phyloP scores from a whole-genome alignment of 169 alveolate species.

The Plasmodium gonderi region DNA sequence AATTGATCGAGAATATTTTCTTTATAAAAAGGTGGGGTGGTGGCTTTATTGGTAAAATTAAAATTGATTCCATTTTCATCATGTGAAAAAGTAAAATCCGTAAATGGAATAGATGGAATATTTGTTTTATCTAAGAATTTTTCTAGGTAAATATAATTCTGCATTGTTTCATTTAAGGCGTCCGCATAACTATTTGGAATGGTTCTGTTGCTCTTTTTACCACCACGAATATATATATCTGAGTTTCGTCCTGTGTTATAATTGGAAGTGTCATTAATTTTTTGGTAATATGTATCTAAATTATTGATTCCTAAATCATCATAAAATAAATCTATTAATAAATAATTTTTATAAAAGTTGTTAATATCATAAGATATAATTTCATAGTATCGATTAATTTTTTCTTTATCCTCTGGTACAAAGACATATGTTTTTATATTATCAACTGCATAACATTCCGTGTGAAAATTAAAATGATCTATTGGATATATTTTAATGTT shows the following conservation, averaged over 20 bases:
- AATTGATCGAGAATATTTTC: constrained; percentile 68
- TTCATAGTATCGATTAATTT: not conserved
- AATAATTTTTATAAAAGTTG: constrained; percentile 35
- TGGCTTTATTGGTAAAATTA: constrained; percentile 39
- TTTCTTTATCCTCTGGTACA: not conserved
- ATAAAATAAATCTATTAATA: constrained; percentile 28
- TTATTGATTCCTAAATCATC: constrained; percentile 21
- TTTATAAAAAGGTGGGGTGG: constrained; percentile 44
- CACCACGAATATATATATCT: constrained; percentile 5
- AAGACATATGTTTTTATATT: constrained; percentile 17
- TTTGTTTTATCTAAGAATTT: constrained; percentile 22
- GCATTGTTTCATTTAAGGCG: not conserved
- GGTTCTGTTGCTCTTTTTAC: not conserved
- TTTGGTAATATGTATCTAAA: constrained; percentile 15
- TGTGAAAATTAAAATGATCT: constrained; percentile 27
- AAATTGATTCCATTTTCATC: not conserved
- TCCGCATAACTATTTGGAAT: not conserved
- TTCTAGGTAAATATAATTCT: constrained; percentile 55
- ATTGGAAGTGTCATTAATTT: not conserved
- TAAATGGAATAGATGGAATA: constrained; percentile 55
- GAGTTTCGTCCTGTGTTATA: not conserved
- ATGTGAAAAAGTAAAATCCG: not conserved
- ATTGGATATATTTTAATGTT: constrained; percentile 9
- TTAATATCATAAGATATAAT: not conserved
- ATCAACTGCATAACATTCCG: constrained; percentile 38